A percentile compares a stretch with the other conserved stretches of the same genome.
Conservation (phyloP, 2,329 filamentous ascomycete genomes). For the Aspergillus quadrilineatus region DNA sequence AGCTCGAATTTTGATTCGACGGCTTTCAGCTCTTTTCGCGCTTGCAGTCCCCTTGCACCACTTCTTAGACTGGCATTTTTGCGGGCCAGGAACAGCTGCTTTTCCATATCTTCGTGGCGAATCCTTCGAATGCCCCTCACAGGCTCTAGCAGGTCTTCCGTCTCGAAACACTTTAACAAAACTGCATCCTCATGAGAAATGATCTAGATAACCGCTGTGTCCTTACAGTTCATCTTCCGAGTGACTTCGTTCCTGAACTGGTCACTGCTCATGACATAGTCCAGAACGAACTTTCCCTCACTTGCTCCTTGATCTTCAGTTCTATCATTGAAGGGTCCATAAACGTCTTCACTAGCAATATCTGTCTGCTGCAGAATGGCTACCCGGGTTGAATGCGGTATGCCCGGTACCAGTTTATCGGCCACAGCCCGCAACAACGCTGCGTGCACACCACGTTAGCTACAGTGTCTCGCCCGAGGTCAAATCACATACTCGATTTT, state of each 20-base stretch:
- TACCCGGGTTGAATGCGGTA: constrained; percentile 64
- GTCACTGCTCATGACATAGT: constrained; percentile 63
- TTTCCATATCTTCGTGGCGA: constrained; percentile 61
- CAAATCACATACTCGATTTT: constrained; percentile 64
- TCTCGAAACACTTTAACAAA: constrained; percentile 61
- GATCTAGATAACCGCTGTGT: neutral
- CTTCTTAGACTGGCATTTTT: constrained; percentile 73
- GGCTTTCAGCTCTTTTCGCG: constrained; percentile 69
- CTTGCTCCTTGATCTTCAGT: constrained; percentile 11
- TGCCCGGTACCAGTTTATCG: constrained; percentile 74
- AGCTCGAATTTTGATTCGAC: constrained; percentile 67
- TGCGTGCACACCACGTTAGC: constrained; percentile 29
- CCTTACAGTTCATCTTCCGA: constrained; percentile 60
- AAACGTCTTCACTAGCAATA: constrained; percentile 24
- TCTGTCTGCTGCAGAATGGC: constrained; percentile 69
- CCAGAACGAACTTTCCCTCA: constrained; percentile 55
- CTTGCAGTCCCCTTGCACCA: constrained; percentile 71
- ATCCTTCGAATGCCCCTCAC: constrained; percentile 62
- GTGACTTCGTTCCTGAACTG: constrained; percentile 53
- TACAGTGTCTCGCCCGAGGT: neutral
- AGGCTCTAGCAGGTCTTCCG: constrained; percentile 56
- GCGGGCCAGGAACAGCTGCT: constrained; percentile 66
- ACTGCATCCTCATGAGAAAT: constrained; percentile 33
- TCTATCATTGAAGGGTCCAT: constrained; percentile 20
- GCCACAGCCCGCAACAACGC: constrained; percentile 72